Evolutionary conservation across 2,329 filamentous ascomycete genomes (phyloP), one percentile per base, ranked within the genome.

Genomic region (Lasiodiplodia citricola): DNA sequence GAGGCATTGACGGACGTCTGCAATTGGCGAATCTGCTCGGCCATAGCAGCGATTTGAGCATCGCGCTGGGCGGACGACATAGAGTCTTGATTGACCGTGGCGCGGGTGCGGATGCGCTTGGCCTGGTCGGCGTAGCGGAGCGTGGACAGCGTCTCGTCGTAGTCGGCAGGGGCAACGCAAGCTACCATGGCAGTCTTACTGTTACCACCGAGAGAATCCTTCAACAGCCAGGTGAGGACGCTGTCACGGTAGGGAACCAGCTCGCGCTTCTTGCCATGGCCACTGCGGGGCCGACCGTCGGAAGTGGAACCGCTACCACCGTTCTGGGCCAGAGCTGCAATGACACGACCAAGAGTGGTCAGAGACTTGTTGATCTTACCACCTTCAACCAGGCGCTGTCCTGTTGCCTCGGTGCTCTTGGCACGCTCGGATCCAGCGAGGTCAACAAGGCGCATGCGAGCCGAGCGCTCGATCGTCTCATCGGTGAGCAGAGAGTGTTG

Each of bases 321-420:
- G 28, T 68, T 68, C 31, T 68, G 57, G 58, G 87, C 92, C 35
- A 99, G 87, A 1, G 96, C 95, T 37, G 94, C 95, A 79, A 99
- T 99, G 60, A 99, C 96, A 66, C 96, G 91, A 4, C 96, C 96
- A 11, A 99, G 88, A 0, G 96, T 98, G 0, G 95, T 97, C 47
- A 99, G 88, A 11, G 95, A 98, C 82, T 98, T 97, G 86, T 99
- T 99, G 87, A 99, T 99, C 80, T 98, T 97, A 75, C 93, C 95
- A 63, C 96, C 96, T 81, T 99, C 96, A 68, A 95, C 91, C 25
- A 99, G 87, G 38, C 96, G 90, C 74, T 91, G 90, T 14, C 96
- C 96, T 0, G 94, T 98, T 1, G 96, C 96, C 82, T 98, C 95
- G 47, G 96, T 99, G 0, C 94, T 90, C 79, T 97, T 97, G 70